A percentile compares a stretch with the other conserved stretches of the same genome.
Conservation (phyloP, 2,329 filamentous ascomycete genomes). For the Fusarium metavorans region DNA sequence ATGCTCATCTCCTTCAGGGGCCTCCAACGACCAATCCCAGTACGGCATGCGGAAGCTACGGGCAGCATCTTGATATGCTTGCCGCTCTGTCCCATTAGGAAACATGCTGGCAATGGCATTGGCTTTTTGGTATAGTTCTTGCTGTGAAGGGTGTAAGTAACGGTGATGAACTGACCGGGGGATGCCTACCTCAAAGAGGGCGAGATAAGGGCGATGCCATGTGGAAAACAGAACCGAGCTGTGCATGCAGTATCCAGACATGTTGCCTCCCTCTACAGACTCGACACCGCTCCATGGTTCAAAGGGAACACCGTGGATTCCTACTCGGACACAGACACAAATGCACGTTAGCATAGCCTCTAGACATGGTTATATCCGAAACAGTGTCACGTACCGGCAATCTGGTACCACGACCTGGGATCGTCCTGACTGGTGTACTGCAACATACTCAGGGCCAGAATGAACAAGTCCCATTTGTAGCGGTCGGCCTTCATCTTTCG, state of each 20-base stretch:
- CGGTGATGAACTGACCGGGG: no score
- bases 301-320: slow-evolving; percentile 83
- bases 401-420: slow-evolving; percentile 80
- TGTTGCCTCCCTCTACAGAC: slow-evolving; percentile 62
- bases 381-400: slow-evolving; percentile 70
- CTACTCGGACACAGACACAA: slow-evolving; percentile 53
- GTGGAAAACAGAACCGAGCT: slow-evolving; percentile 79
- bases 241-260: slow-evolving; percentile 82
- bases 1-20: slow-evolving; percentile 61
- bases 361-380: not conserved
- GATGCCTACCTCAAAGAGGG: slow-evolving; percentile 64
- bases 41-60: slow-evolving; percentile 67
- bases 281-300: slow-evolving; percentile 65
- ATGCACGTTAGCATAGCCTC: slow-evolving; percentile 14
- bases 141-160: slow-evolving; percentile 44
- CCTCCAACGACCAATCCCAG: slow-evolving; percentile 68
- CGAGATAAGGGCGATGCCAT: slow-evolving; percentile 87
- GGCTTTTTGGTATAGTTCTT: slow-evolving; percentile 53
- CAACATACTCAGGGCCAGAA: slow-evolving; percentile 80
- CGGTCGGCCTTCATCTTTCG: slow-evolving; percentile 71
- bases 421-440: slow-evolving; percentile 73
- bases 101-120: slow-evolving; percentile 61
- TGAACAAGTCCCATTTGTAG: slow-evolving; percentile 80
- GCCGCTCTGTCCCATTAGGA: slow-evolving; percentile 58
- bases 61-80: slow-evolving; percentile 64